Percentiles rank a stretch among this genome's conserved stretches.
Evolutionary conservation across 768 basidiomycete genomes (phyloP).

Genomic region (Termitomyces sp.): DNA sequence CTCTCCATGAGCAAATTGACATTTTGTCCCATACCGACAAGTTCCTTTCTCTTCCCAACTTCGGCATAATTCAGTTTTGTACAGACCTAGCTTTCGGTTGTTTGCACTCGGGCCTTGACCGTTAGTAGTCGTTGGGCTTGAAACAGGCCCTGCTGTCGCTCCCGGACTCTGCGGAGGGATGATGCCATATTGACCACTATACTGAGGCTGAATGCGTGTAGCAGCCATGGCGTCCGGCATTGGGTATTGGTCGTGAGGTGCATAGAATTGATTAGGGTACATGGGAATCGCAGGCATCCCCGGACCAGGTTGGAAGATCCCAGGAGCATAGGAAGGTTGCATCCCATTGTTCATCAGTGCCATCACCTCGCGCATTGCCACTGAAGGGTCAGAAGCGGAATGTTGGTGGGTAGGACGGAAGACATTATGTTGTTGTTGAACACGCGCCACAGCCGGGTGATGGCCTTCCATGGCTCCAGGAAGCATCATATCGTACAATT

Average conservation of each 20-base stretch:
- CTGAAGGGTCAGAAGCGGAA: constrained; percentile 77
- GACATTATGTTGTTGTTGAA: constrained; percentile 73
- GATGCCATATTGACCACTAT: constrained; percentile 43
- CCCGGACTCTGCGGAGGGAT: constrained; percentile 24
- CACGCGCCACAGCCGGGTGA: constrained; percentile 61
- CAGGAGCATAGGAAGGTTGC: constrained; percentile 46
- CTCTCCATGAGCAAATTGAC: constrained; percentile 91
- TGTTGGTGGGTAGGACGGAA: constrained; percentile 77
- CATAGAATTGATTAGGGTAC: constrained; percentile 69
- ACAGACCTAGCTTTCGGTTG: constrained; percentile 84
- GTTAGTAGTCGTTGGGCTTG: constrained; percentile 37
- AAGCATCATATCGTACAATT: constrained; percentile 78
- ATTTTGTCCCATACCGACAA: constrained; percentile 83
- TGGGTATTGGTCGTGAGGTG: constrained; percentile 50
- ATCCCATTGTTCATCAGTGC: constrained; percentile 54
- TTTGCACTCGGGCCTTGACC: constrained; percentile 79
- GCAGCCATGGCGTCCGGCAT: constrained; percentile 45
- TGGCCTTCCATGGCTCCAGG: constrained; percentile 48
- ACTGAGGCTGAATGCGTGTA: constrained; percentile 60
- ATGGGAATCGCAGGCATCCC: constrained; percentile 51
- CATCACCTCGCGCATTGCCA: constrained; percentile 65
- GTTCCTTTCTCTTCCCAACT: constrained; percentile 92
- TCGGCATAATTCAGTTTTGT: constrained; percentile 86
- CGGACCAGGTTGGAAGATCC: constrained; percentile 49
- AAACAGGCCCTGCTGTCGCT: constrained; percentile 25